Base-by-base conservation (phyloP, 352 stramenopile species). In the Pythium grandisporangium region DNA sequence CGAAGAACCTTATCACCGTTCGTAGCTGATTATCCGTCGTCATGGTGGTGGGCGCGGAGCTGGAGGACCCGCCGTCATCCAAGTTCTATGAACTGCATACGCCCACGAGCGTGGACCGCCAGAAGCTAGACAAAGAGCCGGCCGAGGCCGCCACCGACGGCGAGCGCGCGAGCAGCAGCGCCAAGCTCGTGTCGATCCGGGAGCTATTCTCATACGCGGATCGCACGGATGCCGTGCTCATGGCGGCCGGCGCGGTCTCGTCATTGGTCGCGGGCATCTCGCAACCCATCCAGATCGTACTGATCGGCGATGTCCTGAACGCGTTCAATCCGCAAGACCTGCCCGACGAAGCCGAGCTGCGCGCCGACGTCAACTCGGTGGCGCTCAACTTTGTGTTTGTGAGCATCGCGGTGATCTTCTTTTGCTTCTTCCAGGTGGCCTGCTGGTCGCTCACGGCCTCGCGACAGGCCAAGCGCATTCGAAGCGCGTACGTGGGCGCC, bases 281-380 rank as follows among this genome's bases (percentile, higher is more conserved):
- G 17, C 66, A 85, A 43, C 77, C 74, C 6, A 52, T 88, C 10
- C 71, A 86, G 47, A 80, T 84, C 37, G 48, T 88, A 22, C 61
- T 90, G 25, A 68, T 90, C 45, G 74, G 74, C 8, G 70, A 86
- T 43, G 60, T 82, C 20, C 53, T 87, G 36, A 83, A 87, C 52
- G 61, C 71, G 7, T 84, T 87, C 38, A 85, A 85, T 40, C 71
- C 76, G 6, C 29, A 43, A 2, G 30, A 61, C 21, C 2, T 27
- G n/a, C 14, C 32, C 40, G 63, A 70, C 16, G 43, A 84, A 37
- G 78, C 82, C 47, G 62, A 68, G 5, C 68, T 39, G 65, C 51
- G 33, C 30, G 32, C 35, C 17, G 53, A 50, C 14, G 61, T 67
- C 43, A 58, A 52, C 38, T 33, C 33, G 20, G 59, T 79, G 5